Evolutionary conservation across 2,329 filamentous ascomycete genomes (phyloP).

Genomic region (Thielaviopsis musarum): DNA sequence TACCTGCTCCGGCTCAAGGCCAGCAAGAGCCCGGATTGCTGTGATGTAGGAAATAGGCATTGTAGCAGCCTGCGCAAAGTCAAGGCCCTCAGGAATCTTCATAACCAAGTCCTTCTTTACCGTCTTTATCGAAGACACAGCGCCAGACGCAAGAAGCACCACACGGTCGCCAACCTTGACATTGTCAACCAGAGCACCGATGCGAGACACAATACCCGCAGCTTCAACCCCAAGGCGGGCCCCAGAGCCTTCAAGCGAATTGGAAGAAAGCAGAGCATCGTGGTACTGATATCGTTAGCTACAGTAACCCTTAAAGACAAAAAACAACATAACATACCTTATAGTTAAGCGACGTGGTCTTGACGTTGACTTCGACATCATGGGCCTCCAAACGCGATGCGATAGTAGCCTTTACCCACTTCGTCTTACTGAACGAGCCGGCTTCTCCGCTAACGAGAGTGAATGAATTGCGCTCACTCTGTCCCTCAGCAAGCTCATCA

Average conservation of each 20-base stretch:
- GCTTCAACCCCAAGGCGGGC: conserved; percentile 17
- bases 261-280: background rate
- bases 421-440: background rate
- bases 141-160: conserved; percentile 15
- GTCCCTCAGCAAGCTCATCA: background rate
- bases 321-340: background rate
- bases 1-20: conserved; percentile 16
- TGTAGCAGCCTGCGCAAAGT: conserved; percentile 21
- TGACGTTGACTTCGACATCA: background rate
- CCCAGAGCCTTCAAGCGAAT: background rate
- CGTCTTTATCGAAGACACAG: conserved; percentile 18
- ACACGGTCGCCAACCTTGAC: conserved; percentile 22
- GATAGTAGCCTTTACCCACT: background rate
- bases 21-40: conserved; percentile 18
- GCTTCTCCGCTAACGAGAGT: background rate
- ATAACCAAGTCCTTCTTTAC: conserved; percentile 15
- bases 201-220: conserved; percentile 18
- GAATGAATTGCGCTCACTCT: background rate
- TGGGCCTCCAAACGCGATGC: background rate
- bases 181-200: conserved; percentile 16
- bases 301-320: background rate
- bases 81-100: conserved; percentile 21
- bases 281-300: background rate
- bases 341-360: background rate
- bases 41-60: conserved; percentile 12